These are phyloP conservation scores for Leccinum olivaceopallidum DNA, from an alignment of 768 basidiomycete species.

Conservation along the genomic window DNA sequence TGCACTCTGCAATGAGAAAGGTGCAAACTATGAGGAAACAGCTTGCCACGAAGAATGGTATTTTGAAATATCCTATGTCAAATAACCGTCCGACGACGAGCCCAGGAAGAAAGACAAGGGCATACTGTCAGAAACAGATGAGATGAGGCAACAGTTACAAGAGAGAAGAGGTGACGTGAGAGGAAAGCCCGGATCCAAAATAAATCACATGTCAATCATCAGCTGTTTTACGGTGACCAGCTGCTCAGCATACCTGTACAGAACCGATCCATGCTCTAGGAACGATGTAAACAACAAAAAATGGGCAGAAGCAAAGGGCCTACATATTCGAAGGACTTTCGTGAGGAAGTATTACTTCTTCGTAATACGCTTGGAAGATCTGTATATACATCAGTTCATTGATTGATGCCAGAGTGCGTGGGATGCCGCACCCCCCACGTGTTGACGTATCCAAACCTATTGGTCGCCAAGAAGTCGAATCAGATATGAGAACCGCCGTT, in stretches of 20 bases:
- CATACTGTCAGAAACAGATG: constrained; percentile 43
- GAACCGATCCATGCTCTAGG: constrained; percentile 80
- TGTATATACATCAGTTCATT: constrained; percentile 24
- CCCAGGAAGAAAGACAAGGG: constrained; percentile 62
- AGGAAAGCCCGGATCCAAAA: neutral
- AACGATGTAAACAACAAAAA: neutral
- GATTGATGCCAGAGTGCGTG: neutral
- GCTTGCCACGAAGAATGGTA: constrained; percentile 49
- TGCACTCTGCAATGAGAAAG: constrained; percentile 70
- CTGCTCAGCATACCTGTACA: constrained; percentile 48
- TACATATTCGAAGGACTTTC: constrained; percentile 65
- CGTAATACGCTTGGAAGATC: constrained; percentile 77
- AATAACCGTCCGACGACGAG: constrained; percentile 68
- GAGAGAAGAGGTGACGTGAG: neutral
- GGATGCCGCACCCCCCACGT: constrained; percentile 62
- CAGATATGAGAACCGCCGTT: neutral
- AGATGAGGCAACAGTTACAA: no score
- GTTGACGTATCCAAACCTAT: constrained; percentile 68
- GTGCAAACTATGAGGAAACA: constrained; percentile 52
- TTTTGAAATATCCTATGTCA: constrained; percentile 67
- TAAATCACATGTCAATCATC: neutral
- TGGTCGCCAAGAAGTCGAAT: neutral
- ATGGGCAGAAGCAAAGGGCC: constrained; percentile 12
- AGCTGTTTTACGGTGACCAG: neutral
- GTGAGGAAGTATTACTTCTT: constrained; percentile 48